Evolutionary conservation across 73 alveolate genomes (phyloP).

Genomic region (Tetrahymena malaccensis): DNA sequence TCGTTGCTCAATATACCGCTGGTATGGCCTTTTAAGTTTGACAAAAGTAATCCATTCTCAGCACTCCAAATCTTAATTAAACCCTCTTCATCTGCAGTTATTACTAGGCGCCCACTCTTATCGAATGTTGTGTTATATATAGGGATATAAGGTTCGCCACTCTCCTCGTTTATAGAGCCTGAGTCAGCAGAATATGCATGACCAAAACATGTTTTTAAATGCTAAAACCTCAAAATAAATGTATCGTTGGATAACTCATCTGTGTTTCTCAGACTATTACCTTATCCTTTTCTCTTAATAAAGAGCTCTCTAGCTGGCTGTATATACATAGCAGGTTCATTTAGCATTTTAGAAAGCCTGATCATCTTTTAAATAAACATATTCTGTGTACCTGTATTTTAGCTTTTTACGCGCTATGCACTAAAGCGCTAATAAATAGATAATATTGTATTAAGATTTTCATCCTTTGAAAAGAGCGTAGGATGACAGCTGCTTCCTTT

Average conservation of each 20-base stretch:
- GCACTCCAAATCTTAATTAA: slow-evolving; percentile 41
- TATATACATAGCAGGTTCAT: background rate
- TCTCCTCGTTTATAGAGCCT: slow-evolving; percentile 6
- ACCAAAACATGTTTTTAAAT: slow-evolving; percentile 39
- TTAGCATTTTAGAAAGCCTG: background rate
- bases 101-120: slow-evolving; percentile 22
- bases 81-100: slow-evolving; percentile 39
- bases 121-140: slow-evolving; percentile 24
- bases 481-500: background rate
- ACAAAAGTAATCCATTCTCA: slow-evolving; percentile 12
- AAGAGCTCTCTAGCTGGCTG: background rate
- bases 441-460: background rate
- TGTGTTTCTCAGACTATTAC: background rate
- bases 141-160: slow-evolving; percentile 40
- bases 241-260: background rate
- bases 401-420: background rate
- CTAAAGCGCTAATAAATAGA: background rate
- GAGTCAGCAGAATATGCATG: slow-evolving; percentile 36
- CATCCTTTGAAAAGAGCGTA: background rate
- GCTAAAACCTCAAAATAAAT: background rate
- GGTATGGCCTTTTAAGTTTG: slow-evolving; percentile 31
- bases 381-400: background rate
- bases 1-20: slow-evolving; percentile 31
- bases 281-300: background rate
- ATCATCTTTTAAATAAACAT: background rate